Evolutionary conservation across 2,329 filamentous ascomycete species (phyloP), one percentile per base, ranked within the genome.

Genomic region (Ophiostoma tasmaniense): DNA sequence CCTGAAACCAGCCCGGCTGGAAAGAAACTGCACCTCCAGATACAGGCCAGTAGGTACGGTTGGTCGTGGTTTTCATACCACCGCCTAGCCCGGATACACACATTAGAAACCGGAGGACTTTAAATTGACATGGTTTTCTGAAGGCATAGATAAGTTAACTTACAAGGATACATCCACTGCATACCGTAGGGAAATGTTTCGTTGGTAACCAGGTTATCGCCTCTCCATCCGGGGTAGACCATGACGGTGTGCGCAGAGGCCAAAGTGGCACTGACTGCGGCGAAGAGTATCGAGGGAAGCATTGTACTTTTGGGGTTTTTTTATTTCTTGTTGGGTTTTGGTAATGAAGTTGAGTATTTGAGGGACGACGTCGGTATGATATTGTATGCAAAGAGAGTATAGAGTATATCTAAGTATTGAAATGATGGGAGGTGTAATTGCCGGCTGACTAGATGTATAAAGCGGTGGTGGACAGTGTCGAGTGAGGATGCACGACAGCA

Each of bases 141-240:
- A 1, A 17, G 22, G 6, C 14, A n/a, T 45, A 10, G 22, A 3
- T 14, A 14, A 28, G 1, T 45, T 22, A 6, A 82, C 91, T 81
- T 82, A 97, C 93, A 97, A 79, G 93, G 93, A 82, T 96, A 97
- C 77, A 89, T 88, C 93, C 93, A 97, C 81, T 96, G 90, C 91
- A 95, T 94, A 80, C 93, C 93, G 73, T 91, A 96, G 1, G 93
- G 93, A 74, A 87, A 95, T 0, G 85, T 88, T 2, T 86, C 87
- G 77, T 92, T 96, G 61, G 89, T 90, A 76, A 90, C 85, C 72
- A 96, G 85, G 77, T 92, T 96, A 81, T 96, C 89, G 73, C 92
- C 93, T 84, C 93, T 82, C 88, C 90, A 94, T 73, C 90, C 91
- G 0, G 92, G 93, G 76, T 96, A 96, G 72, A 89, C 89, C 77